Percentiles rank a stretch among this genome's conserved stretches.
phyloP scores from a whole-genome alignment of 345 rosid genomes.

The Melaleuca quinquenervia region DNA sequence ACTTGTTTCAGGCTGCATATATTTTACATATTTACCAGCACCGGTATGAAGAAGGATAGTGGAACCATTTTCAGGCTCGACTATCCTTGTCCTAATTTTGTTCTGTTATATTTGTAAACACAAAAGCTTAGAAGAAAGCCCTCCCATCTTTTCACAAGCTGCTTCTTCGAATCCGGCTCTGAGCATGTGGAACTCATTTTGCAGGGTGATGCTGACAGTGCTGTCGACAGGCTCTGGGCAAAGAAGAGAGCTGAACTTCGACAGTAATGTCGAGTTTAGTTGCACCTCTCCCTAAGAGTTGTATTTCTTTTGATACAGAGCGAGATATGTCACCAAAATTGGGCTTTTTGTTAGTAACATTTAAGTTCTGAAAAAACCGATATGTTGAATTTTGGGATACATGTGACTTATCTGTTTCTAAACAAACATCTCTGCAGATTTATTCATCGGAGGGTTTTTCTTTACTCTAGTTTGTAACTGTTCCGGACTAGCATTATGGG shows the following conservation, averaged over 20 bases:
- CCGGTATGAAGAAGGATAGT: not conserved
- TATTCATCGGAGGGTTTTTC: not conserved
- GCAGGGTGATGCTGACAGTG: conserved; percentile 55
- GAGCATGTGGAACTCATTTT: not conserved
- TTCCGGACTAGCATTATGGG: not conserved
- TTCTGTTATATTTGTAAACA: not conserved
- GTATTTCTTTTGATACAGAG: not conserved
- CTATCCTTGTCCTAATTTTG: not conserved
- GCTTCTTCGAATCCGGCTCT: not conserved
- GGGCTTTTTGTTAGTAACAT: not conserved
- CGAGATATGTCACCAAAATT: not conserved
- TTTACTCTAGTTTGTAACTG: not conserved
- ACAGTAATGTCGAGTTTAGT: not conserved
- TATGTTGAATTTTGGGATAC: not conserved
- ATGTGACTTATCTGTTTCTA: not conserved
- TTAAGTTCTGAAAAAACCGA: not conserved
- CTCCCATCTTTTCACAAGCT: not conserved
- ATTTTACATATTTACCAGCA: not conserved
- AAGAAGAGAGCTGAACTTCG: conserved; percentile 35
- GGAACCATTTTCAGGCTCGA: not conserved
- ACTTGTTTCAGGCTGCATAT: not conserved
- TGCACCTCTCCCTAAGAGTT: not conserved
- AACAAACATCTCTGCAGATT: not conserved
- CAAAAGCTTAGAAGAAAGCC: not conserved
- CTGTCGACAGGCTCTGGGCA: conserved; percentile 48